A percentile compares a stretch with the other conserved stretches of the same genome.
Conservation (phyloP, 306 rosid species). For the Cicer chorassanicum region DNA sequence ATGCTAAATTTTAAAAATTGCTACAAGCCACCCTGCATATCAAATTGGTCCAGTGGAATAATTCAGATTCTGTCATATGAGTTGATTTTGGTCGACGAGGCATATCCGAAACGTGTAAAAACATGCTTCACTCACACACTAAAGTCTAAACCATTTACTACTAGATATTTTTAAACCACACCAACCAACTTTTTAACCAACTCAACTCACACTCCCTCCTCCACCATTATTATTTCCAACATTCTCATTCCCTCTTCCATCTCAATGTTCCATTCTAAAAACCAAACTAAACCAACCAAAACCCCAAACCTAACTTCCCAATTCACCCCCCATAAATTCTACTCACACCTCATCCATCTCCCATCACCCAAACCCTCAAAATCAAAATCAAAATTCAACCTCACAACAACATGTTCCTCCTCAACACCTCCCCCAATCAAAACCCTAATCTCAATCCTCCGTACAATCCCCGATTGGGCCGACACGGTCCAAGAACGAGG, state of each 20-base stretch:
- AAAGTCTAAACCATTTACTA: background rate
- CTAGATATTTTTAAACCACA: background rate
- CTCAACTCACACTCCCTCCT: slow-evolving; percentile 8
- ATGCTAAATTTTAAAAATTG: too few species aligned
- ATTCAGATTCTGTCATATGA: too few species aligned
- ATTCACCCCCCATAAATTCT: slow-evolving; percentile 50
- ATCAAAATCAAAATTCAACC: slow-evolving; percentile 34
- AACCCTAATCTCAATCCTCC: slow-evolving; percentile 52
- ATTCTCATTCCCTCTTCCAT: slow-evolving; percentile 39
- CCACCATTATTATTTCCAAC: background rate
- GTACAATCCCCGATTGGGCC: slow-evolving; percentile 77
- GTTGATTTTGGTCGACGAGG: background rate
- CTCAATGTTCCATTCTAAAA: slow-evolving; percentile 54
- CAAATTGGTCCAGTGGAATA: too few species aligned
- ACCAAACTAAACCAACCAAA: slow-evolving; percentile 47
- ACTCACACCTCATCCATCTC: background rate
- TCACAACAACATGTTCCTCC: slow-evolving; percentile 28
- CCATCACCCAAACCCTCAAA: slow-evolving; percentile 38
- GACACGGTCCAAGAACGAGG: slow-evolving; percentile 76
- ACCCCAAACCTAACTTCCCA: slow-evolving; percentile 47
- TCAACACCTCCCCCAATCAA: background rate
- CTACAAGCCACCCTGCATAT: too few species aligned
- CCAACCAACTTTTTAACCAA: slow-evolving; percentile 36
- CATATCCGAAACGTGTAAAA: slow-evolving; percentile 57
- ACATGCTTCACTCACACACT: slow-evolving; percentile 54